phyloP scores from a whole-genome alignment of 768 basidiomycete species.

The Podaxis sp. region DNA sequence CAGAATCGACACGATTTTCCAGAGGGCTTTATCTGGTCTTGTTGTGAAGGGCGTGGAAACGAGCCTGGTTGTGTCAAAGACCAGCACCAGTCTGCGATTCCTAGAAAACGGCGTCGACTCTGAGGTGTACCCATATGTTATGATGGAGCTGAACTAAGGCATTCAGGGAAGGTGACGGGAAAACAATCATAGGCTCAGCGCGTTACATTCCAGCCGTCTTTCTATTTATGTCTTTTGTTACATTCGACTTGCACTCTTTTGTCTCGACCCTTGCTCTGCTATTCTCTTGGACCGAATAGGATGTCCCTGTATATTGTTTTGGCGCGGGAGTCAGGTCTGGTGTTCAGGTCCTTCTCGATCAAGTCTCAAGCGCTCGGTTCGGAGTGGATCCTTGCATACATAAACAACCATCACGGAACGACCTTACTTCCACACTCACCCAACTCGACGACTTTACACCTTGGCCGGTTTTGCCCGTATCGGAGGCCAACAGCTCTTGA shows the following conservation, averaged over 20 bases:
- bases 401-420: not conserved
- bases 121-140: conserved; percentile 2
- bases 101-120: conserved; percentile 33
- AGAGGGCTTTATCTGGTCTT: conserved; percentile 51
- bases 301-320: not conserved
- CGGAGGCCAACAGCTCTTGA: not conserved
- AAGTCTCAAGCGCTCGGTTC: not conserved
- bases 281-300: conserved; percentile 13
- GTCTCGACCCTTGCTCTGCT: conserved; percentile 7
- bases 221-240: conserved; percentile 9
- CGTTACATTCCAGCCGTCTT: conserved; percentile 2
- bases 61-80: conserved; percentile 40
- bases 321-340: conserved; percentile 7
- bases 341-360: conserved; percentile 4
- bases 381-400: not conserved
- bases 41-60: conserved; percentile 42
- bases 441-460: not conserved
- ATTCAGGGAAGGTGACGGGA: not conserved
- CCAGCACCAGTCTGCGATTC: conserved; percentile 30
- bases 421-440: not conserved
- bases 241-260: conserved; percentile 10
- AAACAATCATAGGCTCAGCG: conserved; percentile 7
- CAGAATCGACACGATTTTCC: conserved; percentile 41
- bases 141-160: not conserved
- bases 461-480: conserved; percentile 4